Conservation (phyloP, 2,329 filamentous ascomycete genomes). For the Pseudodiploospora longispora region DNA sequence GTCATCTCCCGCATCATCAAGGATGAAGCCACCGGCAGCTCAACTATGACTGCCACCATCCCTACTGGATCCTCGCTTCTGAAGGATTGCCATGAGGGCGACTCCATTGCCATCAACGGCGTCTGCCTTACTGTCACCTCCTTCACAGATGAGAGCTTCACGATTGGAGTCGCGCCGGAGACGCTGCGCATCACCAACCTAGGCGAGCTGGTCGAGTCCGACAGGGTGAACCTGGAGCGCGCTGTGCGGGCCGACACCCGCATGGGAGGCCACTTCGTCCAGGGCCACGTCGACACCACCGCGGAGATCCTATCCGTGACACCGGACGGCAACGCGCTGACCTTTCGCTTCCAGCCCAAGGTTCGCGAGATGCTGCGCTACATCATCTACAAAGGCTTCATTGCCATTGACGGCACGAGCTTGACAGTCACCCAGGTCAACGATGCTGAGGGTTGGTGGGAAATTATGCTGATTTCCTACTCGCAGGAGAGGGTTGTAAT, state of each 20-base stretch:
- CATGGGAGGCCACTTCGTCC: constrained; percentile 97
- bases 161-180: constrained; percentile 89
- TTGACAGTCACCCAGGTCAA: constrained; percentile 84
- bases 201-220: constrained; percentile 58
- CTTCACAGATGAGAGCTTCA: constrained; percentile 55
- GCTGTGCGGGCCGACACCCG: constrained; percentile 85
- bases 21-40: constrained; percentile 78
- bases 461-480: constrained; percentile 97
- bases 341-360: constrained; percentile 71
- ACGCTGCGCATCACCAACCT: constrained; percentile 94
- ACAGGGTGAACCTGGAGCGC: constrained; percentile 83
- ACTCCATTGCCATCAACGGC: constrained; percentile 93
- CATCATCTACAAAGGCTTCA: constrained; percentile 92
- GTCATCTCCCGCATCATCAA: constrained; percentile 75
- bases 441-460: constrained; percentile 74
- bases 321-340: constrained; percentile 83
- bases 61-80: constrained; percentile 63
- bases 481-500: constrained; percentile 89
- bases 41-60: constrained; percentile 78
- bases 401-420: constrained; percentile 89
- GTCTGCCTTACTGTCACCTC: constrained; percentile 83
- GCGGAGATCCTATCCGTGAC: constrained; percentile 65
- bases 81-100: constrained; percentile 73
- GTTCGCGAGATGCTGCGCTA: constrained; percentile 68
- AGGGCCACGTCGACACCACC: constrained; percentile 91